Evolutionary conservation across 805 yeast genomes (phyloP).

Genomic region (Kodamaea hsintzibuensis): DNA sequence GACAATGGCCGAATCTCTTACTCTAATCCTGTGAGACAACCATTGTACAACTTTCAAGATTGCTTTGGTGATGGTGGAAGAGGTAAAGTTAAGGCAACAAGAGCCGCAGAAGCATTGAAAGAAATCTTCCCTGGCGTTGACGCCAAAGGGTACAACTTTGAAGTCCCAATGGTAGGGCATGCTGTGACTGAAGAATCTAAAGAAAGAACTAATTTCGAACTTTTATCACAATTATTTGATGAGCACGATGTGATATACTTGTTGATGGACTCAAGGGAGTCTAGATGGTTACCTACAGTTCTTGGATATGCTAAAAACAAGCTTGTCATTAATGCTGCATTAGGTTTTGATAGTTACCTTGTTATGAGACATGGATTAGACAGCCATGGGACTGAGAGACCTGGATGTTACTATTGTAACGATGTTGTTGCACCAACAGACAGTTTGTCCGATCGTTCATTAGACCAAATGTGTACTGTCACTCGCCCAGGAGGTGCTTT

Average conservation of each 20-base stretch:
- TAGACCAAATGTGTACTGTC: conserved; percentile 99
- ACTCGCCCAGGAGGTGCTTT: conserved; percentile 95
- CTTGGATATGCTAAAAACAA: conserved; percentile 67
- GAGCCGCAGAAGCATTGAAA: conserved; percentile 73
- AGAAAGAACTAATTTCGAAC: conserved; percentile 52
- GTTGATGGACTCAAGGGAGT: conserved; percentile 91
- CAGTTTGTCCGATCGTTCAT: conserved; percentile 79
- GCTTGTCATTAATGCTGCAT: conserved; percentile 84
- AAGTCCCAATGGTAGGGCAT: conserved; percentile 97
- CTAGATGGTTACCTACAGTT: conserved; percentile 97
- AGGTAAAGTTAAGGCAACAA: conserved; percentile 72
- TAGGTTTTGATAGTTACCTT: conserved; percentile 90
- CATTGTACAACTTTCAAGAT: conserved; percentile 80
- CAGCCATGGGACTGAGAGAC: conserved; percentile 10
- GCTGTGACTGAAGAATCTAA: conserved; percentile 59
- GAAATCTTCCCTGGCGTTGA: conserved; percentile 78
- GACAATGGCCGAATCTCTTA: conserved; percentile 88
- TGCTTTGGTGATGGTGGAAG: conserved; percentile 60
- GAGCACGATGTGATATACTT: conserved; percentile 77
- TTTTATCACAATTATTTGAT: conserved; percentile 53
- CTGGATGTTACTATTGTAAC: conserved; percentile 93
- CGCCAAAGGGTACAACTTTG: conserved; percentile 61
- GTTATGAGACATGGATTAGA: conserved; percentile 87
- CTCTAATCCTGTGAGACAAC: conserved; percentile 95
- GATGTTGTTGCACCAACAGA: conserved; percentile 95